These are phyloP conservation scores for Lipomyces yamanashiensis DNA, from an alignment of 805 yeast genomes.

Conservation along the genomic window DNA sequence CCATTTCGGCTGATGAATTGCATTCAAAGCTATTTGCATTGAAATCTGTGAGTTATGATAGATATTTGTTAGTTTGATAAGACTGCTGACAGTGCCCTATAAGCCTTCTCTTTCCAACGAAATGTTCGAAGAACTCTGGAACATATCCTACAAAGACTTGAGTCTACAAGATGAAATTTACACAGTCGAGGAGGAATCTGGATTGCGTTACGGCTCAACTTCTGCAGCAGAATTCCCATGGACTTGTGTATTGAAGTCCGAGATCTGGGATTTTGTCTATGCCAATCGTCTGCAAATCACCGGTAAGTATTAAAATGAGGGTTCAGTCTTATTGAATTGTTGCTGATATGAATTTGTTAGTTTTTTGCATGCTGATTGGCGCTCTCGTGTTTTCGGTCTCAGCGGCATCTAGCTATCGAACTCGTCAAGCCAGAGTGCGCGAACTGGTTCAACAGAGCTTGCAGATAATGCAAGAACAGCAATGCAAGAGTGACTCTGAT, in stretches of 20 bases:
- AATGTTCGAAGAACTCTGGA: slow-evolving; percentile 48
- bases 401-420: not conserved
- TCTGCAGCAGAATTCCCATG: slow-evolving; percentile 21
- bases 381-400: not conserved
- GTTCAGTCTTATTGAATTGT: too few relatives aligned
- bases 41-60: slow-evolving; percentile 20
- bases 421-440: slow-evolving; percentile 17
- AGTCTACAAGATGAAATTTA: slow-evolving; percentile 23
- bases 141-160: slow-evolving; percentile 29
- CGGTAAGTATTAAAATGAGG: not conserved
- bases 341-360: not conserved
- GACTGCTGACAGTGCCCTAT: slow-evolving; percentile 12
- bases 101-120: slow-evolving; percentile 47
- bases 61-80: not conserved
- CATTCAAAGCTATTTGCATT: slow-evolving; percentile 34
- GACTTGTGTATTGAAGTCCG: slow-evolving; percentile 19
- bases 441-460: slow-evolving; percentile 37
- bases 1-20: slow-evolving; percentile 21
- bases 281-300: slow-evolving; percentile 8
- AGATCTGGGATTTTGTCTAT: slow-evolving; percentile 10
- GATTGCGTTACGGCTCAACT: slow-evolving; percentile 21
- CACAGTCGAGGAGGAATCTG: slow-evolving; percentile 4
- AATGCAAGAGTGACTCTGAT: slow-evolving; percentile 40
- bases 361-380: not conserved
- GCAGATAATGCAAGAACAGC: slow-evolving; percentile 38